Percentiles rank a stretch among this genome's conserved stretches.
Evolutionary conservation across 768 basidiomycete species (phyloP).

Genomic region (Pulveroboletus sp.): DNA sequence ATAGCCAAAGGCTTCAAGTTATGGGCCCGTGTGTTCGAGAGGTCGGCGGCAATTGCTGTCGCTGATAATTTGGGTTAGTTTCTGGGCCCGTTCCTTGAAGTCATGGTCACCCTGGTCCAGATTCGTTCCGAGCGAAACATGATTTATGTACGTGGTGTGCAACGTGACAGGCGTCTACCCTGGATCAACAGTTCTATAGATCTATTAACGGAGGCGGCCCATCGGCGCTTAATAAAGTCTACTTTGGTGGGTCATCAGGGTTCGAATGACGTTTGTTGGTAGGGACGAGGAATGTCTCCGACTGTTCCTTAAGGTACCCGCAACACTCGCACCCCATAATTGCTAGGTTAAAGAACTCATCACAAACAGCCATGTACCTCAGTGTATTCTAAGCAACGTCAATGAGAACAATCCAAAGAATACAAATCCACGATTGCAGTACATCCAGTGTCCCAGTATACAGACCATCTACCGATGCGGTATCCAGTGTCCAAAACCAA

Average conservation of each 20-base stretch:
- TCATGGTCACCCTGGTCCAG: not conserved
- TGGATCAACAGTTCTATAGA: constrained; percentile 2
- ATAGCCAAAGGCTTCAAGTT: constrained; percentile 5
- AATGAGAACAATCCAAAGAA: constrained; percentile 15
- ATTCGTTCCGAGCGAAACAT: not conserved
- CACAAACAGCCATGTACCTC: constrained; percentile 8
- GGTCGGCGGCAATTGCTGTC: constrained; percentile 1
- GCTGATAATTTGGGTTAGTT: not conserved
- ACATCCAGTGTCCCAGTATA: constrained; percentile 21
- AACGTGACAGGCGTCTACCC: too few species aligned
- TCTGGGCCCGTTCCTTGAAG: not conserved
- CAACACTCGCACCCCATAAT: constrained; percentile 11
- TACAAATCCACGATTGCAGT: constrained; percentile 22
- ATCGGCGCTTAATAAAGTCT: constrained; percentile 1
- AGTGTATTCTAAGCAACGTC: constrained; percentile 18
- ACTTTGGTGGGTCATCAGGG: constrained; percentile 17
- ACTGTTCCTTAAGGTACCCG: constrained; percentile 5
- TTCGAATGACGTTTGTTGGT: constrained; percentile 12
- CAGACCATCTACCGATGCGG: constrained; percentile 17
- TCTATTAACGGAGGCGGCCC: constrained; percentile 5
- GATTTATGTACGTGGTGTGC: too few species aligned
- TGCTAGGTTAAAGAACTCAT: constrained; percentile 17
- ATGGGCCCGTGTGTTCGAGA: constrained; percentile 3
- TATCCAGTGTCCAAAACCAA: constrained; percentile 20
- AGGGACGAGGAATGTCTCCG: constrained; percentile 2